phyloP scores from a whole-genome alignment of 2,329 filamentous ascomycete species.

The Xylariaceae sp. region DNA sequence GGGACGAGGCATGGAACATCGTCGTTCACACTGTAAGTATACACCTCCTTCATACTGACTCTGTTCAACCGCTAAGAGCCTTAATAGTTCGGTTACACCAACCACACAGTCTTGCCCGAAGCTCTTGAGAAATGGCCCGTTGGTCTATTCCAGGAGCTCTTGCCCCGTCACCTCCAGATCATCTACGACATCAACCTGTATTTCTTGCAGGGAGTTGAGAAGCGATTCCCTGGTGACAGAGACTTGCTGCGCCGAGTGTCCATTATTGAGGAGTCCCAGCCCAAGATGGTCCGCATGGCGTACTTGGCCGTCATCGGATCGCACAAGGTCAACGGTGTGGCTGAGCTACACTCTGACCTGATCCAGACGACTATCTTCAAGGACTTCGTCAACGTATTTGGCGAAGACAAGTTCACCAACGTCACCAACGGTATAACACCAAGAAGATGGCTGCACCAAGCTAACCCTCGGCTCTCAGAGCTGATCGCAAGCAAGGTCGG shows the following conservation, averaged over 20 bases:
- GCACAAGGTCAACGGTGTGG: constrained; percentile 98
- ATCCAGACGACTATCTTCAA: constrained; percentile 99
- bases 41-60: not conserved
- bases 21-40: constrained; percentile 59
- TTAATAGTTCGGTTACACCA: constrained; percentile 90
- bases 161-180: constrained; percentile 91
- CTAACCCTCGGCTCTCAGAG: constrained; percentile 86
- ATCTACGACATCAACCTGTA: constrained; percentile 97
- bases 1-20: constrained; percentile 87
- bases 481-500: constrained; percentile 88
- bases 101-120: constrained; percentile 95
- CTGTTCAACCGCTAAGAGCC: constrained; percentile 14
- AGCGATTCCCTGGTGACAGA: constrained; percentile 80
- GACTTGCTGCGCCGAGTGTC: constrained; percentile 85
- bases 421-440: constrained; percentile 98
- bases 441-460: constrained; percentile 93
- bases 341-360: constrained; percentile 93
- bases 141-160: constrained; percentile 80
- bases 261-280: constrained; percentile 93
- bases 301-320: constrained; percentile 92
- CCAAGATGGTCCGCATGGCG: constrained; percentile 98
- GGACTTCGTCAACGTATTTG: constrained; percentile 93
- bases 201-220: constrained; percentile 89
- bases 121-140: constrained; percentile 99
- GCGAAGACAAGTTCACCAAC: constrained; percentile 95